A percentile compares a stretch with the other conserved stretches of the same genome.
These are phyloP conservation scores for Trichoderma orchidacearum DNA, from an alignment of 495 filamentous ascomycete species.

Conservation along the genomic window DNA sequence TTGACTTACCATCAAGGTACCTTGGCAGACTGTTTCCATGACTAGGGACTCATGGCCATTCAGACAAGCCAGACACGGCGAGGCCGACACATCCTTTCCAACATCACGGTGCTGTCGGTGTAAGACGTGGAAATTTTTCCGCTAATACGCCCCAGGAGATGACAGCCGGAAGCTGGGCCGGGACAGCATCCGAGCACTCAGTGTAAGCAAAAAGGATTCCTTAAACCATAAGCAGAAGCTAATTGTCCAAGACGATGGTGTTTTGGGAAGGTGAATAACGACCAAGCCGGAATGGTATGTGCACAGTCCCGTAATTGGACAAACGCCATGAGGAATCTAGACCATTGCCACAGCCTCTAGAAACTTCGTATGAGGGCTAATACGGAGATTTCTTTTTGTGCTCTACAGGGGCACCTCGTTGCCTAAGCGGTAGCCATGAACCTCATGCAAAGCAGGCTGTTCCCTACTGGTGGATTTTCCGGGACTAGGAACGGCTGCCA, in stretches of 20 bases:
- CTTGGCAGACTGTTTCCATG: neutral
- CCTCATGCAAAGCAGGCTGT: neutral
- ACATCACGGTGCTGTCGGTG: neutral
- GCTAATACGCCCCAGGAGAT: neutral
- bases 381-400: neutral
- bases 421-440: neutral
- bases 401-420: neutral
- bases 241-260: neutral
- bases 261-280: neutral
- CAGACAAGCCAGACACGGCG: neutral
- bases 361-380: neutral
- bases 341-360: neutral
- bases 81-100: neutral
- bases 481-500: neutral
- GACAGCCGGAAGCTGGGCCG: neutral
- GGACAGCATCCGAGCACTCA: no score
- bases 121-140: neutral
- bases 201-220: neutral
- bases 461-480: neutral
- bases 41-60: neutral
- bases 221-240: neutral
- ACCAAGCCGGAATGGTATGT: neutral
- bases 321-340: no score
- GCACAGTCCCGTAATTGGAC: no score
- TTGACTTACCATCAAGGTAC: no score